Base-by-base conservation (phyloP, 345 rosid species). In the Eucalyptus leucophloia region DNA sequence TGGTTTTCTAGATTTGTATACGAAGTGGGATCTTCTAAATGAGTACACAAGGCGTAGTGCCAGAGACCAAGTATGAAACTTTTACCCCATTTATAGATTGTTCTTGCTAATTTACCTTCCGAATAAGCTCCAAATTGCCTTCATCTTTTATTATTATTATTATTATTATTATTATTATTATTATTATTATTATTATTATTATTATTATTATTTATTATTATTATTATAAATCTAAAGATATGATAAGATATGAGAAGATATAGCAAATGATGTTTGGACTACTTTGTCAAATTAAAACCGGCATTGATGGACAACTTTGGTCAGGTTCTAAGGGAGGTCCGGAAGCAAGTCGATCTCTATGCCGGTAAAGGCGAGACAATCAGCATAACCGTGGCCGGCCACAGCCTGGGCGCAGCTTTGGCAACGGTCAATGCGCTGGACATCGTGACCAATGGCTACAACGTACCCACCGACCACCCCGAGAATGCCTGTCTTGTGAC, bases 1-100 rank as follows among this genome's bases (percentile, higher is more conserved):
- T 89, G 99, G 98, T 45, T 96, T 96, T 96, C 91, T 92, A 67
- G 91, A 94, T 7, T 92, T 97, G 34, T 96, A 96, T 87, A 95
- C 95, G 82, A 93, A 95, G 2, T 91, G 87, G 8, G 96, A 93
- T 88, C 1, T 47, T 47, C 0, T 47, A 47, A 47, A 47, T 47
- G 1, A 1, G 4, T 47, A 47, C 49, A 47, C 49, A 3, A 11
- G 13, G 53, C 88, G 87, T 81, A 94, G 94, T 89, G 95, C 95
- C 37, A 92, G 97, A 90, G 93, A 92, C 49, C 96, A 96, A 94
- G 98, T 94, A 85, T 50, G 30, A n/a, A n/a, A 65, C 37, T 65
- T 9, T 56, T 19, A n/a, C 77, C 1, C 19, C 37, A 30, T 15
- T 32, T n/a, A 65, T 15, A 65, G 21, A 65, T 65, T n/a, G 37